These are phyloP conservation scores for Ophiostoma himal-ulmi DNA, from an alignment of 2,329 filamentous ascomycete species.

Conservation along the genomic window DNA sequence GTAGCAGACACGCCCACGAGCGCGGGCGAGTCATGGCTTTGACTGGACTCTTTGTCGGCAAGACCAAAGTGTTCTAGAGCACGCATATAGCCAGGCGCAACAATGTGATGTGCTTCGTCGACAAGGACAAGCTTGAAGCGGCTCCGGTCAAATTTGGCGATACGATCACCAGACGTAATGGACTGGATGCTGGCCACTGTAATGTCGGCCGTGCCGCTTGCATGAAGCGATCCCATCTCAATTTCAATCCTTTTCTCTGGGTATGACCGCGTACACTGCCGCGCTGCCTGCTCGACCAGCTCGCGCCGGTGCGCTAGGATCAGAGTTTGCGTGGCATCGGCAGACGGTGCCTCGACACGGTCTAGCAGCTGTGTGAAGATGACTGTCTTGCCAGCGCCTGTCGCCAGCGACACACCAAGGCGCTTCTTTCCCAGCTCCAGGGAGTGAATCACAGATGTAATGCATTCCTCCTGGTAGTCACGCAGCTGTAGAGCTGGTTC, in stretches of 20 bases:
- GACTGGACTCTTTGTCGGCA: conserved; percentile 37
- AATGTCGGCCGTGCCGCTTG: conserved; percentile 79
- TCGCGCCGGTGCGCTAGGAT: conserved; percentile 90
- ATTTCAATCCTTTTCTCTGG: conserved; percentile 77
- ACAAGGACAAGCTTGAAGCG: conserved; percentile 87
- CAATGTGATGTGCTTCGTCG: conserved; percentile 95
- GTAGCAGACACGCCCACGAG: conserved; percentile 83
- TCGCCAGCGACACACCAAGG: conserved; percentile 78
- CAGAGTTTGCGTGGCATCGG: conserved; percentile 66
- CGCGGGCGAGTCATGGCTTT: conserved; percentile 47
- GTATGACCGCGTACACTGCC: conserved; percentile 75
- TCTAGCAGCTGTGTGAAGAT: conserved; percentile 95
- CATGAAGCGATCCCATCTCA: conserved; percentile 77
- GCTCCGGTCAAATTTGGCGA: conserved; percentile 74
- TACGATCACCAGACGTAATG: conserved; percentile 62
- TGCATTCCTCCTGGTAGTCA: conserved; percentile 87
- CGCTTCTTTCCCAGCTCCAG: conserved; percentile 67
- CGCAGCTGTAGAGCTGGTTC: conserved; percentile 53
- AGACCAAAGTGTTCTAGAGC: conserved; percentile 75
- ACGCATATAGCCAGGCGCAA: conserved; percentile 71
- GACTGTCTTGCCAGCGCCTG: conserved; percentile 86
- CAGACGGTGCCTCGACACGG: conserved; percentile 54
- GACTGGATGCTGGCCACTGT: conserved; percentile 88
- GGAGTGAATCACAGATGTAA: conserved; percentile 69
- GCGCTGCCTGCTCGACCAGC: conserved; percentile 86